Percentiles rank a stretch among this genome's conserved stretches.
Conservation (phyloP, 2,329 filamentous ascomycete genomes). For the Scedosporium apiospermum region DNA sequence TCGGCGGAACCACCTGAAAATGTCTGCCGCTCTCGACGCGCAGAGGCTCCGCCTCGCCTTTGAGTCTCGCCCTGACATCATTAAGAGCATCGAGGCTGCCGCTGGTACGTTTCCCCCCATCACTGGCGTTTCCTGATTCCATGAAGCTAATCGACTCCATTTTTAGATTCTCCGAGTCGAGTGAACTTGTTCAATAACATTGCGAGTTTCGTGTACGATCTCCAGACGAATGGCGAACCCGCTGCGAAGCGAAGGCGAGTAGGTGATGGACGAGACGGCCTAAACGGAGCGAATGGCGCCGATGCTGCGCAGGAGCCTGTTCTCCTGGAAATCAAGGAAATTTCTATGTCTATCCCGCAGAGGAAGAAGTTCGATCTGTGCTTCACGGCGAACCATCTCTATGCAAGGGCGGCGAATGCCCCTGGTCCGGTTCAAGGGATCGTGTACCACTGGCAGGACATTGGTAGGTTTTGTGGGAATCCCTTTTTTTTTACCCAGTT, state of each 20-base stretch:
- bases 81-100: slow-evolving; percentile 41
- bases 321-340: slow-evolving; percentile 53
- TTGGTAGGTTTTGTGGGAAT: slow-evolving; percentile 36
- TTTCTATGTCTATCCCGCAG: slow-evolving; percentile 57
- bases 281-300: slow-evolving; percentile 14
- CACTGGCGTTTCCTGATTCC: not conserved
- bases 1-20: slow-evolving; percentile 13
- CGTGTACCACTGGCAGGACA: slow-evolving; percentile 50
- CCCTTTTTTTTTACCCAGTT: not conserved
- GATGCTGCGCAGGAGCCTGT: slow-evolving; percentile 40
- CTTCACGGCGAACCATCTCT: slow-evolving; percentile 50
- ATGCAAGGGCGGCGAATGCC: slow-evolving; percentile 43
- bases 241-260: slow-evolving; percentile 44
- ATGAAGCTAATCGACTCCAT: not conserved
- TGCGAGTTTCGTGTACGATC: slow-evolving; percentile 36
- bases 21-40: slow-evolving; percentile 36
- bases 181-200: slow-evolving; percentile 49
- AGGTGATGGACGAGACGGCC: slow-evolving; percentile 25
- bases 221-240: slow-evolving; percentile 31
- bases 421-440: slow-evolving; percentile 42
- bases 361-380: slow-evolving; percentile 60
- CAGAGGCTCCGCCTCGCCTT: slow-evolving; percentile 43
- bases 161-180: slow-evolving; percentile 38
- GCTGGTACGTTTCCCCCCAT: slow-evolving; percentile 31
- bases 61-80: slow-evolving; percentile 44